These are phyloP conservation scores for Eucalyptus cladocalyx DNA, from an alignment of 345 rosid genomes.

Conservation along the genomic window DNA sequence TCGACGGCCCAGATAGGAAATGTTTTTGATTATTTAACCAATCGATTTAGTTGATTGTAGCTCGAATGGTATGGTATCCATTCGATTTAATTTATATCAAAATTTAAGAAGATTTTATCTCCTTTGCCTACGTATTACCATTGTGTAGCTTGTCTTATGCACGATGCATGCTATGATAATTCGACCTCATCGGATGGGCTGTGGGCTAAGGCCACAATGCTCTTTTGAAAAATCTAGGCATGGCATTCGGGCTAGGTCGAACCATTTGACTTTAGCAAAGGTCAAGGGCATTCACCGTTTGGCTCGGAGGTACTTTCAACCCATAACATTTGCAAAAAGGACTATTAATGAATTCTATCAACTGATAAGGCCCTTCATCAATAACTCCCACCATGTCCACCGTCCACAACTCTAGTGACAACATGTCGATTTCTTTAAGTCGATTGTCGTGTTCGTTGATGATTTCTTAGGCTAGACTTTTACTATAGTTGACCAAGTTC, in stretches of 20 bases:
- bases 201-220: background rate
- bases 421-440: background rate
- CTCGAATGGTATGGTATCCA: background rate
- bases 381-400: background rate
- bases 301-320: background rate
- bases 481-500: background rate
- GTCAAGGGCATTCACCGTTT: background rate
- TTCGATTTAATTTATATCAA: background rate
- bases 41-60: background rate
- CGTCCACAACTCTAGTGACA: background rate
- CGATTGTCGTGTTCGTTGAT: background rate
- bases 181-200: background rate
- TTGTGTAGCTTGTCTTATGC: background rate
- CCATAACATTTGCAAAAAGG: background rate
- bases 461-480: background rate
- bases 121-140: background rate
- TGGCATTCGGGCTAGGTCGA: background rate
- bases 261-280: background rate
- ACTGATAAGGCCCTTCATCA: background rate
- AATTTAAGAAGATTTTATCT: background rate
- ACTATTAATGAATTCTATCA: background rate
- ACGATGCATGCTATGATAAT: background rate
- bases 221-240: background rate
- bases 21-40: background rate
- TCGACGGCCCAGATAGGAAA: fast-evolving